A percentile compares a stretch with the other conserved stretches of the same genome.
Evolutionary conservation across 2,329 filamentous ascomycete species (phyloP).

Genomic region (Ophiostoma piceae): DNA sequence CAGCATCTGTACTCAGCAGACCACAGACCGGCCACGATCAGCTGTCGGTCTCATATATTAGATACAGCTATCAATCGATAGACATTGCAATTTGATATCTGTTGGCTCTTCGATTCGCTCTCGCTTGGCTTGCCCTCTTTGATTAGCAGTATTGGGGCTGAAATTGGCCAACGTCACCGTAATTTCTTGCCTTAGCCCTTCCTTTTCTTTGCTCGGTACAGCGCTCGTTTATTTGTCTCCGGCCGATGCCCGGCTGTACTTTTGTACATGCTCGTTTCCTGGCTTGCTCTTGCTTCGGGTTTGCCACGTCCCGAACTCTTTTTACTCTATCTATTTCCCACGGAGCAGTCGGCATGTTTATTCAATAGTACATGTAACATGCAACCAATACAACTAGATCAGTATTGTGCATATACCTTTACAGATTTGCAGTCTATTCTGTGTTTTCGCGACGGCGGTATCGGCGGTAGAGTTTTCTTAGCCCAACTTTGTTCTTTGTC

Average conservation of each 20-base stretch:
- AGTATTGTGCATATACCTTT: background rate
- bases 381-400: background rate
- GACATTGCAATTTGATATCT: no score
- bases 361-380: background rate
- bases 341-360: slow-evolving; percentile 5
- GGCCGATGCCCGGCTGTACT: slow-evolving; percentile 1
- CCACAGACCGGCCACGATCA: background rate
- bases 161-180: background rate
- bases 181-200: background rate
- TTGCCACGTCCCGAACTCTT: background rate
- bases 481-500: background rate
- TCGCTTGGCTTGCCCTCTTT: background rate
- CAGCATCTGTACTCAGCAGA: background rate
- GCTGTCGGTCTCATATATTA: background rate
- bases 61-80: no score
- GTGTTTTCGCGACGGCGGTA: background rate
- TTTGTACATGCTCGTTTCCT: background rate
- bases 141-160: background rate
- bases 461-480: slow-evolving; percentile 2
- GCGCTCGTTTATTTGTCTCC: background rate
- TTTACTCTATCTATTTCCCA: background rate
- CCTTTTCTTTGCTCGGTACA: background rate
- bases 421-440: background rate
- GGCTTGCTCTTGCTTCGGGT: background rate
- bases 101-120: background rate